A percentile compares a stretch with the other conserved stretches of the same genome.
These are phyloP conservation scores for Kazachstania psychrophila DNA, from an alignment of 805 yeast genomes.

Conservation along the genomic window DNA sequence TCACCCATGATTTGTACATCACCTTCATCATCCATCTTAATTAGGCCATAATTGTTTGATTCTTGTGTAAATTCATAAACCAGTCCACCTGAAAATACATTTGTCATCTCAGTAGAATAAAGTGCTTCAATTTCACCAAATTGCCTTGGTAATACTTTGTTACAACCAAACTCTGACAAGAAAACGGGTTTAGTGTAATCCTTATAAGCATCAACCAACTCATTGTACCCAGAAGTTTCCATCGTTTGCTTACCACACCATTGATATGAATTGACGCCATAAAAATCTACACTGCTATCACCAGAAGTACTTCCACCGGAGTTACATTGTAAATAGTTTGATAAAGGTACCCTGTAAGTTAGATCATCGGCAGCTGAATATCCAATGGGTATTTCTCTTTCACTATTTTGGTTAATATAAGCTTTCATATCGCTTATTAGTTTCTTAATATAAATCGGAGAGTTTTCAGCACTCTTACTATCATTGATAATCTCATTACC, in stretches of 20 bases:
- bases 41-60: constrained; percentile 70
- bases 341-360: constrained; percentile 61
- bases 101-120: constrained; percentile 63
- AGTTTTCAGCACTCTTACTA: constrained; percentile 49
- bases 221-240: constrained; percentile 63
- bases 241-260: constrained; percentile 95
- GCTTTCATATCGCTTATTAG: constrained; percentile 72
- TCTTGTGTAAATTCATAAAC: constrained; percentile 77
- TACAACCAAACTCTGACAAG: constrained; percentile 89
- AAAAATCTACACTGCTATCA: constrained; percentile 58
- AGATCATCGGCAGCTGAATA: constrained; percentile 96
- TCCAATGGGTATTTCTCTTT: constrained; percentile 77
- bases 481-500: constrained; percentile 90
- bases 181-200: constrained; percentile 70
- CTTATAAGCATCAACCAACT: constrained; percentile 61
- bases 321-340: constrained; percentile 73
- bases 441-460: constrained; percentile 74
- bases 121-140: constrained; percentile 70
- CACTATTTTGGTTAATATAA: constrained; percentile 49
- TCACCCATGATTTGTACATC: constrained; percentile 39
- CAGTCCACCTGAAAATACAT: constrained; percentile 75
- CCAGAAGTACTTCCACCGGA: constrained; percentile 37
- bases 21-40: constrained; percentile 38
- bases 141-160: constrained; percentile 63
- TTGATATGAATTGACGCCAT: constrained; percentile 88